Percentiles rank a stretch among this genome's conserved stretches.
These are phyloP conservation scores for Salvia sclarea DNA, from an alignment of 305 asterid species.

Conservation along the genomic window DNA sequence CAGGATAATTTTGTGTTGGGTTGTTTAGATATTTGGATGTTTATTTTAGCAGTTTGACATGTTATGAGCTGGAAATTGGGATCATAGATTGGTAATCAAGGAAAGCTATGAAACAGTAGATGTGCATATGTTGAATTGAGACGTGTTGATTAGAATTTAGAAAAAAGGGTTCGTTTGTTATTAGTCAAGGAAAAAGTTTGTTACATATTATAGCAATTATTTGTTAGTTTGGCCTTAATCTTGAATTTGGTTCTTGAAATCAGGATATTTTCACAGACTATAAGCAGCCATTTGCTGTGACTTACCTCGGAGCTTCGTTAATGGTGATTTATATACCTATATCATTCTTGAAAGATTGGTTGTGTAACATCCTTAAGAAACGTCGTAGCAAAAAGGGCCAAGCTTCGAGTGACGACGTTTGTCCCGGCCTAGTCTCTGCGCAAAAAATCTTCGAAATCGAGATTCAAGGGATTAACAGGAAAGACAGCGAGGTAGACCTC, in stretches of 20 bases:
- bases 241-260: constrained; percentile 22
- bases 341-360: constrained; percentile 79
- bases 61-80: neutral
- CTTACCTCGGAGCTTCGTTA: constrained; percentile 95
- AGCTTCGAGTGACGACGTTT: constrained; percentile 39
- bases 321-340: constrained; percentile 94
- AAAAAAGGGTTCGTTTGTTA: neutral
- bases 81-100: neutral
- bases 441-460: constrained; percentile 72
- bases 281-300: constrained; percentile 98
- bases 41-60: constrained; percentile 4
- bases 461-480: constrained; percentile 58
- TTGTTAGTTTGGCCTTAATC: constrained; percentile 11
- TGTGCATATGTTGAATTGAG: neutral
- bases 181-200: neutral
- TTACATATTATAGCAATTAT: constrained; percentile 3
- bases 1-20: constrained; percentile 68
- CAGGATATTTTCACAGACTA: constrained; percentile 94
- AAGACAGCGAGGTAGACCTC: constrained; percentile 62
- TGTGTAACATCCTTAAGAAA: constrained; percentile 55
- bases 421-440: constrained; percentile 47
- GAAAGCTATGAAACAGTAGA: neutral
- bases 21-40: constrained; percentile 7
- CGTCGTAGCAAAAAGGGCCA: constrained; percentile 43
- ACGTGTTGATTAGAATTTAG: neutral